Conservation (phyloP, 768 basidiomycete genomes). For the Serendipita sp. region DNA sequence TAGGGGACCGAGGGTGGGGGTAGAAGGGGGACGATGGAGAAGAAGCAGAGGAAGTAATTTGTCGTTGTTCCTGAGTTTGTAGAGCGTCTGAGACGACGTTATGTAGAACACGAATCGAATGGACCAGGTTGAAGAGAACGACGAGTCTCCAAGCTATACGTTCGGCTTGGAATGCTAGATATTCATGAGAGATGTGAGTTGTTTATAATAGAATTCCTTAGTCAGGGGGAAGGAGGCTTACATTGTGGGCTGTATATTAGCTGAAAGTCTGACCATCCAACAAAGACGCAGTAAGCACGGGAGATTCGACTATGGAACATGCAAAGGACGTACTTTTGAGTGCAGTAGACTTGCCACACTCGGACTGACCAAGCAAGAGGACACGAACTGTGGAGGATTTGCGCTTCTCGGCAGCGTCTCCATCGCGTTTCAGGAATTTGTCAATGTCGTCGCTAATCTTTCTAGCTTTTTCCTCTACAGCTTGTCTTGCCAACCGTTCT, state of each 20-base stretch:
- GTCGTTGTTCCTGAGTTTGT: neutral
- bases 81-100: slow-evolving; percentile 20
- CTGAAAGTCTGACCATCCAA: neutral
- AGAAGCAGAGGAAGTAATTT: neutral
- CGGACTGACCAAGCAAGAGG: slow-evolving; percentile 71
- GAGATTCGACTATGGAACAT: neutral
- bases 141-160: slow-evolving; percentile 65
- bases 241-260: neutral
- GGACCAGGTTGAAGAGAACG: slow-evolving; percentile 66
- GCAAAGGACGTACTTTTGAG: slow-evolving; percentile 56
- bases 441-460: slow-evolving; percentile 64
- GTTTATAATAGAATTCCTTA: too few species aligned
- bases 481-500: slow-evolving; percentile 48
- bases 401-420: neutral
- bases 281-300: neutral
- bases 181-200: too few species aligned
- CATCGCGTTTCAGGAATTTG: slow-evolving; percentile 53
- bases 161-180: slow-evolving; percentile 24
- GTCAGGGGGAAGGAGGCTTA: neutral
- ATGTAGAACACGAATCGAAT: slow-evolving; percentile 50
- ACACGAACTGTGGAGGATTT: slow-evolving; percentile 15
- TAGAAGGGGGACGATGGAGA: neutral
- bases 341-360: slow-evolving; percentile 80
- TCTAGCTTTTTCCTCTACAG: slow-evolving; percentile 54
- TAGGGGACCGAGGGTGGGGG: too few species aligned